Conservation (phyloP, 2,329 filamentous ascomycete species). For the Alternaria gansuensis region DNA sequence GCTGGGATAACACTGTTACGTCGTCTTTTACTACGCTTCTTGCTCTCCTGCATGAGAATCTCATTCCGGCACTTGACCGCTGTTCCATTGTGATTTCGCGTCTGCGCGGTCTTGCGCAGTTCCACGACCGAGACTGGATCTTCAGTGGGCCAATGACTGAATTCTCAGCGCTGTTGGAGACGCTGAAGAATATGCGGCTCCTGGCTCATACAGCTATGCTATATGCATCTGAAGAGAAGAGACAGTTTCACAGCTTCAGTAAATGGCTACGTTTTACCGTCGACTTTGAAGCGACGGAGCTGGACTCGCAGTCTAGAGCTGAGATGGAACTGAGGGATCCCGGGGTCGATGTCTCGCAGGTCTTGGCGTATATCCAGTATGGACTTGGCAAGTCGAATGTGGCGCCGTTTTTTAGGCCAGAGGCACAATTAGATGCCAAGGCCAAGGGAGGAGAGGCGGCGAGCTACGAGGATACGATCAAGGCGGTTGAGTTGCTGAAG, state of each 20-base stretch:
- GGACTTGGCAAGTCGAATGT: conserved; percentile 74
- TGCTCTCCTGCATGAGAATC: conserved; percentile 82
- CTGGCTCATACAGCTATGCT: conserved; percentile 77
- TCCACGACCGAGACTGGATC: conserved; percentile 71
- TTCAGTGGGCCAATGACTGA: conserved; percentile 60
- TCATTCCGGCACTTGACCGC: conserved; percentile 86
- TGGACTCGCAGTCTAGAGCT: conserved; percentile 65
- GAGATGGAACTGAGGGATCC: conserved; percentile 82
- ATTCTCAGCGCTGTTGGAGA: conserved; percentile 65
- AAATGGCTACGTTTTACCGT: conserved; percentile 86
- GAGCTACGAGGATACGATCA: conserved; percentile 46
- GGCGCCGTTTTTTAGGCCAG: conserved; percentile 63
- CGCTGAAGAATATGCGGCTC: conserved; percentile 77
- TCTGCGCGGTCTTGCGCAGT: conserved; percentile 82
- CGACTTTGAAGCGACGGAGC: conserved; percentile 74
- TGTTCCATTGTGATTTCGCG: conserved; percentile 82
- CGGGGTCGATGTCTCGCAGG: conserved; percentile 74
- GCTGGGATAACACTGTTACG: conserved; percentile 90
- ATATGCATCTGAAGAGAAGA: conserved; percentile 77
- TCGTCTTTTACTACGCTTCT: conserved; percentile 81
- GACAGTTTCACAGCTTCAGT: conserved; percentile 80
- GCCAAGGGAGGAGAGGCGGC: conserved; percentile 13
- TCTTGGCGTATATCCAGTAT: conserved; percentile 79
- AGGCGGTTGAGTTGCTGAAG: conserved; percentile 49
- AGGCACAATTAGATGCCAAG: conserved; percentile 46